Percentiles rank a stretch among this genome's conserved stretches.
Evolutionary conservation across 768 basidiomycete species (phyloP).

Genomic region (Termitomyces sp.): DNA sequence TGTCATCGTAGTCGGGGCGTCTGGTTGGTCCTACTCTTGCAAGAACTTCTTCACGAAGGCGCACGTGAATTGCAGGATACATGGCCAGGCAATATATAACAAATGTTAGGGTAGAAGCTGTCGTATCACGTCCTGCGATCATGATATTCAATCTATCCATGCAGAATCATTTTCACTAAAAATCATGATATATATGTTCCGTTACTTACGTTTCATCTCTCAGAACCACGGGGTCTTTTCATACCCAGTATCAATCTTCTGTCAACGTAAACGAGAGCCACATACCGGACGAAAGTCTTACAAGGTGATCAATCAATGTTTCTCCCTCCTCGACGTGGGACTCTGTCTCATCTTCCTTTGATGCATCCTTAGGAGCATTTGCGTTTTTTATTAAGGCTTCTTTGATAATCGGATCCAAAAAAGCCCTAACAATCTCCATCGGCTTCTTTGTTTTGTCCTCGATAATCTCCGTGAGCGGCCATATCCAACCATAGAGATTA

Average conservation of each 20-base stretch:
- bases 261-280: not conserved
- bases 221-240: conserved; percentile 37
- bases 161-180: too few relatives aligned
- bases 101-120: conserved; percentile 39
- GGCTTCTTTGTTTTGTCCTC: conserved; percentile 38
- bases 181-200: not conserved
- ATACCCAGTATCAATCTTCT: not conserved
- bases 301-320: conserved; percentile 53
- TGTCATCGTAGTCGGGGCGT: conserved; percentile 50
- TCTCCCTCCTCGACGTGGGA: conserved; percentile 33
- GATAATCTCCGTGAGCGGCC: conserved; percentile 49
- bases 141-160: conserved; percentile 38
- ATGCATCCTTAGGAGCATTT: not conserved
- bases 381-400: conserved; percentile 39
- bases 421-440: conserved; percentile 50
- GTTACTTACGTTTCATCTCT: conserved; percentile 39
- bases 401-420: conserved; percentile 45
- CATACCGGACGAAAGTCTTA: conserved; percentile 40
- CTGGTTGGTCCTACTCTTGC: conserved; percentile 41
- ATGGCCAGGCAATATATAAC: conserved; percentile 41
- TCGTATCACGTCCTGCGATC: conserved; percentile 45
- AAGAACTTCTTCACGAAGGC: conserved; percentile 54
- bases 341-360: conserved; percentile 21
- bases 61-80: conserved; percentile 39
- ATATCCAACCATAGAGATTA: conserved; percentile 39